A percentile compares a stretch with the other conserved stretches of the same genome.
These are phyloP conservation scores for Diaporthe ilicicola DNA, from an alignment of 2,329 filamentous ascomycete species.

Conservation along the genomic window DNA sequence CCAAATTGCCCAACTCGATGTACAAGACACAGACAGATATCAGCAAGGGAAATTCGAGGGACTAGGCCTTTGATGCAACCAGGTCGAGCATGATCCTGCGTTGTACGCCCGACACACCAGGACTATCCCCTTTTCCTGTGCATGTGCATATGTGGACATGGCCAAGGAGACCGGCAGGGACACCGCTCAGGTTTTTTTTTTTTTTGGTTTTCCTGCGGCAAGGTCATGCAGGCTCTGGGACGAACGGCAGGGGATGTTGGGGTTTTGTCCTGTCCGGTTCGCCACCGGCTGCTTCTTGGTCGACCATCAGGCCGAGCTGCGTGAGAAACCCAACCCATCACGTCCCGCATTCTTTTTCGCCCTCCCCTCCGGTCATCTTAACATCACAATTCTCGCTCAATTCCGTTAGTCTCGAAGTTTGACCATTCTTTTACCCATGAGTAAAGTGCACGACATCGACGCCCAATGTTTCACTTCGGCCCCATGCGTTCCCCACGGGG, in stretches of 20 bases:
- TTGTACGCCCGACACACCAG: not conserved
- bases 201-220: not conserved
- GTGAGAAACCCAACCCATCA: constrained; percentile 9
- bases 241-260: not conserved
- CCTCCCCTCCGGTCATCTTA: not conserved
- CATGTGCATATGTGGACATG: not conserved
- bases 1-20: not conserved
- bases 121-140: constrained; percentile 10
- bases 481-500: not conserved
- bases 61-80: not conserved
- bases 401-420: not conserved
- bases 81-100: not conserved
- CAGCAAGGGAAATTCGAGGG: constrained; percentile 11
- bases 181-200: not conserved
- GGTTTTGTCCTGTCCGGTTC: not conserved
- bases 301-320: constrained; percentile 19
- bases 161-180: not conserved
- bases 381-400: not conserved
- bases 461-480: not conserved
- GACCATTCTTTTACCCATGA: not conserved
- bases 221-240: constrained; percentile 17
- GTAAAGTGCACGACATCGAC: not conserved
- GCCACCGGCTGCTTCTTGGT: not conserved
- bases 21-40: not conserved
- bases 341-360: not conserved